A percentile compares a stretch with the other conserved stretches of the same genome.
These are phyloP conservation scores for Plasmodium cynomolgi DNA, from an alignment of 169 alveolate genomes.

Conservation along the genomic window DNA sequence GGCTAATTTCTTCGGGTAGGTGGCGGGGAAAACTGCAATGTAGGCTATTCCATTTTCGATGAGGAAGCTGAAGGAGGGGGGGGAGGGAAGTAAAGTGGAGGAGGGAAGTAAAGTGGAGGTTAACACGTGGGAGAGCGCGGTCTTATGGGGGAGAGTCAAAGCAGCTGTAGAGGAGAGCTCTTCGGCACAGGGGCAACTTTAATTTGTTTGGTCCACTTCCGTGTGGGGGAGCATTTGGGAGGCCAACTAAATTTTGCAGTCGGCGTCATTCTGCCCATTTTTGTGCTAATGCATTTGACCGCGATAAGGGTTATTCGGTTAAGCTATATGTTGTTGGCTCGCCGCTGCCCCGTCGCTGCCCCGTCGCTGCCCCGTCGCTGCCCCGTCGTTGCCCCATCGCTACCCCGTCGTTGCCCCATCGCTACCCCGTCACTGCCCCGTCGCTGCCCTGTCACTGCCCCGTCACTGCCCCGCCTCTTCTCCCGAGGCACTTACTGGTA, in stretches of 20 bases:
- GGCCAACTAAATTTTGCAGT: background rate
- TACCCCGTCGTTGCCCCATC: background rate
- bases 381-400: background rate
- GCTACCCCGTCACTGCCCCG: background rate
- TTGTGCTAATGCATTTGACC: background rate
- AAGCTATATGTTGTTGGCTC: background rate
- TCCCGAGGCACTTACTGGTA: slow-evolving; percentile 49
- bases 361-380: background rate
- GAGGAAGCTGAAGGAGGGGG: slow-evolving; percentile 75
- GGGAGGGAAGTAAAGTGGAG: background rate
- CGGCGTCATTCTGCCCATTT: background rate
- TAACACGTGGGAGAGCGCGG: background rate
- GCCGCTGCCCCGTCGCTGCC: background rate
- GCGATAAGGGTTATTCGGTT: background rate
- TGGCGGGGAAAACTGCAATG: slow-evolving; percentile 78
- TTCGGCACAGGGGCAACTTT: background rate
- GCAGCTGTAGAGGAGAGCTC: background rate
- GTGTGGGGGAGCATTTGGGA: background rate
- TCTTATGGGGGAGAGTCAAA: background rate
- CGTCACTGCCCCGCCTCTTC: background rate
- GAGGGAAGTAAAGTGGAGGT: background rate
- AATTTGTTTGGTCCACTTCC: background rate
- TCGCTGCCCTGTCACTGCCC: too few relatives aligned
- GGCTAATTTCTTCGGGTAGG: slow-evolving; percentile 83
- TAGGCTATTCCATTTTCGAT: slow-evolving; percentile 85